Percentiles rank a stretch among this genome's conserved stretches.
Evolutionary conservation across 441 rosid species (phyloP).

Genomic region (Adansonia grandidieri): DNA sequence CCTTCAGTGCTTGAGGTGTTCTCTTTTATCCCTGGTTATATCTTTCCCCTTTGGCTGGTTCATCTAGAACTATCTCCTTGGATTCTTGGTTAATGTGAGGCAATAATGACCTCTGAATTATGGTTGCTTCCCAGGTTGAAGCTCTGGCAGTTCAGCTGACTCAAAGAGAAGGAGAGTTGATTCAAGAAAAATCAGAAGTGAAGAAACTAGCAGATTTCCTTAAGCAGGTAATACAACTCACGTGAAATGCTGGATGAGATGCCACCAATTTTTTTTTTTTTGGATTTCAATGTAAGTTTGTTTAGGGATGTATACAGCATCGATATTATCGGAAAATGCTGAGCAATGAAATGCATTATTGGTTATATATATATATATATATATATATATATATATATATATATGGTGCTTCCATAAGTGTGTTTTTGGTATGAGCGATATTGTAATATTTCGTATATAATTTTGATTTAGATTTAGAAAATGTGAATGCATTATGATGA

Average conservation of each 20-base stretch:
- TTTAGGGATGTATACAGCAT: background rate
- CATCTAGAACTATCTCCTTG: conserved; percentile 3
- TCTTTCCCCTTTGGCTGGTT: conserved; percentile 2
- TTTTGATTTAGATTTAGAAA: background rate
- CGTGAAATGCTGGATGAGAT: background rate
- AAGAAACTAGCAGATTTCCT: conserved; percentile 88
- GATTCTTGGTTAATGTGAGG: conserved; percentile 23
- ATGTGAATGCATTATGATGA: background rate
- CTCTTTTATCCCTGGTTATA: background rate
- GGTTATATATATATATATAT: background rate
- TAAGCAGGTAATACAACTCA: conserved; percentile 68
- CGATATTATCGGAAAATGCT: conserved; percentile 9
- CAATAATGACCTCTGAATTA: conserved; percentile 18
- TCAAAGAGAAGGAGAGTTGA: conserved; percentile 94
- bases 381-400: no score
- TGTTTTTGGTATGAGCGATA: background rate
- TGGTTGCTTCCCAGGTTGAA: conserved; percentile 70
- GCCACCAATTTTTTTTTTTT: background rate
- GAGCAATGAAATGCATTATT: background rate
- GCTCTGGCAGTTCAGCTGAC: conserved; percentile 93
- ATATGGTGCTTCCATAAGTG: background rate
- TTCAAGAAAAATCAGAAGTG: conserved; percentile 93
- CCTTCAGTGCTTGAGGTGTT: background rate
- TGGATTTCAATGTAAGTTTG: background rate
- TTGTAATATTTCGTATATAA: background rate